Evolutionary conservation across 108 stramenopile species (phyloP).

Genomic region (Cyclotella distinguenda): DNA sequence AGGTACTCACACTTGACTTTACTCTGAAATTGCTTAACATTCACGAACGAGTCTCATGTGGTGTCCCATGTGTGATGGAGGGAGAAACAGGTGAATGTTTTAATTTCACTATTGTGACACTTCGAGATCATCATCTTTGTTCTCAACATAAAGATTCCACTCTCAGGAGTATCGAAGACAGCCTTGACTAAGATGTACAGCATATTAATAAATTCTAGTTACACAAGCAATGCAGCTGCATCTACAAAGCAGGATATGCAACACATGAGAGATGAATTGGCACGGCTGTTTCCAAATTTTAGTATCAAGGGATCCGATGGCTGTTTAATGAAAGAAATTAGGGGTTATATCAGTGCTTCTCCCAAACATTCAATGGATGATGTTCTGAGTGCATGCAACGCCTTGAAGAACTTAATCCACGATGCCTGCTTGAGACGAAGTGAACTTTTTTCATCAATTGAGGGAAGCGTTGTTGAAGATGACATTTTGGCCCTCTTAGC

Average conservation of each 20-base stretch:
- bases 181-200: conserved; percentile 41
- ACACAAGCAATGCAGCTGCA: conserved; percentile 4
- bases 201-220: conserved; percentile 25
- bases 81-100: conserved; percentile 41
- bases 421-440: too few species aligned
- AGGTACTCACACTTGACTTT: conserved; percentile 30
- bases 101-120: too few species aligned
- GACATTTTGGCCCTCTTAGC: background rate
- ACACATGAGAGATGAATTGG: background rate
- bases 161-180: conserved; percentile 40
- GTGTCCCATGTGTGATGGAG: conserved; percentile 32
- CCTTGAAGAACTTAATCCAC: too few species aligned
- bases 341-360: too few species aligned
- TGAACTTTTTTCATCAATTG: too few species aligned
- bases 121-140: too few species aligned
- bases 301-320: background rate
- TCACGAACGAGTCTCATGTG: conserved; percentile 33
- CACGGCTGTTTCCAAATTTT: background rate
- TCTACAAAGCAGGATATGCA: conserved; percentile 9
- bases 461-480: background rate
- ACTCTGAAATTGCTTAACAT: conserved; percentile 25
- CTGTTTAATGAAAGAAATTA: too few species aligned
- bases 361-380: too few species aligned
- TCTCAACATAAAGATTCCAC: too few species aligned
- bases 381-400: too few species aligned